Percentiles rank a stretch among this genome's conserved stretches.
phyloP scores from a whole-genome alignment of 2,329 filamentous ascomycete species.

The Ophiostoma fasciatum region DNA sequence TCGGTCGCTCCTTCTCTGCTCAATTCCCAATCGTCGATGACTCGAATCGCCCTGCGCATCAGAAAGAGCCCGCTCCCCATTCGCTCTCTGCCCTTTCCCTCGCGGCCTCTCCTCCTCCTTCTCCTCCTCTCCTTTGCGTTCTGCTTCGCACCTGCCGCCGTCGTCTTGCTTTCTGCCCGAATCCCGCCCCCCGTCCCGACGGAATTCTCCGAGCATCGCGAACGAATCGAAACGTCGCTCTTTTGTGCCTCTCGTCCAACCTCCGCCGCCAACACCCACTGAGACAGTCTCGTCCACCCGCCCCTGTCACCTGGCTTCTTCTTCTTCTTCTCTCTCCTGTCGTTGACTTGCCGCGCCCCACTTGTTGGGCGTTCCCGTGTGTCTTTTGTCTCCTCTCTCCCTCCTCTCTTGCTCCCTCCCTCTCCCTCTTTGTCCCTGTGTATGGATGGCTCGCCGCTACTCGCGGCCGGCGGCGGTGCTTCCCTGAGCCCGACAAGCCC shows the following conservation, averaged over 20 bases:
- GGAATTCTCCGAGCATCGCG: background rate
- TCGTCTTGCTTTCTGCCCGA: background rate
- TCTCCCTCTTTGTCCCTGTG: conserved; percentile 7
- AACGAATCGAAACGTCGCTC: background rate
- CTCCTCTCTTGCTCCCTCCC: background rate
- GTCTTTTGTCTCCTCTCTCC: background rate
- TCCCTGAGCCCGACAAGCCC: conserved; percentile 38
- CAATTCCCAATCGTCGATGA: conserved; percentile 7
- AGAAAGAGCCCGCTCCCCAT: conserved; percentile 8
- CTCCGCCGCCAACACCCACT: background rate
- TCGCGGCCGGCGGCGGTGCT: conserved; percentile 18
- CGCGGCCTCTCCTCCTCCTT: background rate
- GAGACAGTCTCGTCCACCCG: too few relatives aligned
- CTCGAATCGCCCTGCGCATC: conserved; percentile 7
- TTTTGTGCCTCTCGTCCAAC: background rate
- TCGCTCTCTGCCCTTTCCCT: background rate
- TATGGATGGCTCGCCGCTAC: conserved; percentile 23
- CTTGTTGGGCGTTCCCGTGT: background rate
- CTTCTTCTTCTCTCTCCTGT: background rate
- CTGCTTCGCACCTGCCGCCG: background rate
- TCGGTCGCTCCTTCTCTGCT: conserved; percentile 9
- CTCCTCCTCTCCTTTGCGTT: background rate
- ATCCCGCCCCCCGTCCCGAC: too few relatives aligned
- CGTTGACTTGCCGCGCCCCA: too few relatives aligned
- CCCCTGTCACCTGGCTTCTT: too few relatives aligned